Evolutionary conservation across 495 filamentous ascomycete genomes (phyloP), one percentile per base, ranked within the genome.

Genomic region (Penicillium bialowiezense): DNA sequence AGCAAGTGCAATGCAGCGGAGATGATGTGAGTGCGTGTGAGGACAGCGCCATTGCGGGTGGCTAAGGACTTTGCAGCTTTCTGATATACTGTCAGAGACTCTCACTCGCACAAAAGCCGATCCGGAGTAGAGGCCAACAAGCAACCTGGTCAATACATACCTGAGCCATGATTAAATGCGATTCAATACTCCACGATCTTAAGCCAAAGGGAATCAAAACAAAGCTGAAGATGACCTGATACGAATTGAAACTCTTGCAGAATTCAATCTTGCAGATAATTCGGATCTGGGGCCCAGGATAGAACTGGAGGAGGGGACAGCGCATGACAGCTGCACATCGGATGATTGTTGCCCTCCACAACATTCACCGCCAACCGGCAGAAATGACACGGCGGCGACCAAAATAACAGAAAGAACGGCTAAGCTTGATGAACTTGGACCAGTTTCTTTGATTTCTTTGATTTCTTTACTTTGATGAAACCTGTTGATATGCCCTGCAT

Each of bases 1-100:
- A 91, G 59, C 29, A 63, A 55, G 64, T 97, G 91, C 42, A 92
- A 65, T 39, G 66, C 58, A 47, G 87, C 72, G 14, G 87, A 83
- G 51, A 87, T 86, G 29, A 87, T 69, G 61, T 93, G 92, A 15
- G 90, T 88, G 59, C 85, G 88, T 54, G 84, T 85, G 38, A 98
- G 83, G 32, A 81, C 69, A 17, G 76, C 64, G 41, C 78, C 69
- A 69, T 98, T 98, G 72, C 85, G 80, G 40, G 85, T 82, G 7
- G 93, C 95, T 41, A 90, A 83, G 54, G 90, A 84, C 76, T 98
- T 98, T 64, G 86, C 83, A 51, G 95, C 91, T 88, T 96, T 98
- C 80, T 97, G 75, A 32, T 6, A 17, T 7, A 13, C 0, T 43
- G 50, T 59, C 38, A 56, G 47, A 61, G 7, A 24, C 26, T 7